These are phyloP conservation scores for Trapa incisa DNA, from an alignment of 345 rosid species.

Conservation along the genomic window DNA sequence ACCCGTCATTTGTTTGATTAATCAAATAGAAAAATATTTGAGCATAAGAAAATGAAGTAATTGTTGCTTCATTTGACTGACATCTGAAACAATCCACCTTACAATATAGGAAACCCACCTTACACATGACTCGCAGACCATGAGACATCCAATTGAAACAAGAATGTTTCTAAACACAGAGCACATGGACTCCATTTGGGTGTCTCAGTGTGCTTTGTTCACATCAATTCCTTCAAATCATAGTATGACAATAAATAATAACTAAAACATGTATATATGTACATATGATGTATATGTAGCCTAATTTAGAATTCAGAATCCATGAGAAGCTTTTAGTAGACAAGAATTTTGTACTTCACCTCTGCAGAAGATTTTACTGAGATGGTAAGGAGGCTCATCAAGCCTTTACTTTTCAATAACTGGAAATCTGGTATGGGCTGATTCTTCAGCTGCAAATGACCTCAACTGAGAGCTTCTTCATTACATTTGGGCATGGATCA, in stretches of 20 bases:
- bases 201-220: conserved; percentile 42
- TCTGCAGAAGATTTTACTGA: conserved; percentile 7
- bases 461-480: conserved; percentile 93
- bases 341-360: conserved; percentile 57
- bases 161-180: conserved; percentile 30
- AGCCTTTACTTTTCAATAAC: neutral
- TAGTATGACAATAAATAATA: neutral
- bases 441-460: conserved; percentile 57
- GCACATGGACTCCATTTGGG: conserved; percentile 51
- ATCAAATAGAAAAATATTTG: neutral
- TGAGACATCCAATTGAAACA: conserved; percentile 17
- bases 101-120: neutral
- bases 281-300: conserved; percentile 20
- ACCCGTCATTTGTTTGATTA: neutral
- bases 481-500: conserved; percentile 79
- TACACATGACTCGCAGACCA: neutral
- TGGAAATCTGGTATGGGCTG: neutral
- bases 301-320: conserved; percentile 3
- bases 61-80: neutral
- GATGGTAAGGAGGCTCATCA: neutral
- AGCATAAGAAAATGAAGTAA: no score
- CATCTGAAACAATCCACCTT: neutral
- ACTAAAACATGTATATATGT: conserved; percentile 6
- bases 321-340: conserved; percentile 13
- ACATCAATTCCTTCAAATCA: neutral